Evolutionary conservation across 2,329 filamentous ascomycete species (phyloP).

Genomic region (Penicillium occitanis): DNA sequence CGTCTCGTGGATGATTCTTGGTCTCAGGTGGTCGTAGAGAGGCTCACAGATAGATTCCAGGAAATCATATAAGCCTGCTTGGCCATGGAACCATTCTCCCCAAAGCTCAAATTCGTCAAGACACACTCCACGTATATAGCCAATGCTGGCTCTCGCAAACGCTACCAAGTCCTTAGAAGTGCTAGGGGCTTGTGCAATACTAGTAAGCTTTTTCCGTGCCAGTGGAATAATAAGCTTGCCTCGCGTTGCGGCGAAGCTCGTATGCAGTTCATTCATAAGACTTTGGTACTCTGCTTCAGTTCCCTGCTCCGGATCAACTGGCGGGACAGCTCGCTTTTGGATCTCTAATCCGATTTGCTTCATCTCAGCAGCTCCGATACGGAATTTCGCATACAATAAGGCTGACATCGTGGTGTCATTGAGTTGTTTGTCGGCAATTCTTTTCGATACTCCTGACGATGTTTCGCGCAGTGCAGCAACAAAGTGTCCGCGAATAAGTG

Average conservation of each 20-base stretch:
- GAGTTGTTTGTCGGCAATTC: conserved; percentile 64
- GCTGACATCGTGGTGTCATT: conserved; percentile 72
- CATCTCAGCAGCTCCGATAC: conserved; percentile 64
- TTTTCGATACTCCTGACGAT: conserved; percentile 61
- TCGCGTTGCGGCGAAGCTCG: conserved; percentile 61
- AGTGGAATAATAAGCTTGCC: conserved; percentile 61
- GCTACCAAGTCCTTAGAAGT: conserved; percentile 63
- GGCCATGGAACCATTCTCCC: conserved; percentile 65
- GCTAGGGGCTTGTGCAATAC: conserved; percentile 58
- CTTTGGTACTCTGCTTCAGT: conserved; percentile 65
- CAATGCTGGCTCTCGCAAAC: conserved; percentile 64
- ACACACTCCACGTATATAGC: conserved; percentile 65
- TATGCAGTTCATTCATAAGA: conserved; percentile 64
- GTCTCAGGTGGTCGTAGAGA: conserved; percentile 64
- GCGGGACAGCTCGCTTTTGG: conserved; percentile 63
- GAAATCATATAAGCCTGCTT: conserved; percentile 64
- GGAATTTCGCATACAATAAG: conserved; percentile 69
- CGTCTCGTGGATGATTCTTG: conserved; percentile 65
- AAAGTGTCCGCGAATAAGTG: conserved; percentile 66
- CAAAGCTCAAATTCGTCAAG: conserved; percentile 67
- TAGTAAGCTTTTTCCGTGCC: conserved; percentile 59
- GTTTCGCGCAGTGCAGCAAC: conserved; percentile 63
- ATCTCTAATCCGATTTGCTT: conserved; percentile 67
- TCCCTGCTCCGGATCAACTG: conserved; percentile 59
- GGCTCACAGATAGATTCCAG: conserved; percentile 67